Evolutionary conservation across 257 asterid species (phyloP).

Genomic region (Salvia splendens): DNA sequence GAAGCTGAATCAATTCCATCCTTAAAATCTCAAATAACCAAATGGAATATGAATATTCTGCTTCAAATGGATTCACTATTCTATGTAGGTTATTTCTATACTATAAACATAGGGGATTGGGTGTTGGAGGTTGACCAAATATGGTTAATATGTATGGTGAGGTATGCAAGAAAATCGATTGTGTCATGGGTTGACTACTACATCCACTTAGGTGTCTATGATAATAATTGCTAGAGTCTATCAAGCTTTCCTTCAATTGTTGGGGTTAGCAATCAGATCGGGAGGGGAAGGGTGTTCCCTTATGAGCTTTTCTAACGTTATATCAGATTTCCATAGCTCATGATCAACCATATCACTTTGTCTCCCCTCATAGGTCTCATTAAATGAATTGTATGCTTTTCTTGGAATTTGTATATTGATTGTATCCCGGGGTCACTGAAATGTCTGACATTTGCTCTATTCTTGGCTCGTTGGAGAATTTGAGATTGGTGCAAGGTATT

Average conservation of each 20-base stretch:
- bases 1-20: not conserved
- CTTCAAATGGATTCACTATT: not conserved
- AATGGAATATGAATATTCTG: not conserved
- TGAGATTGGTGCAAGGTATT: not conserved
- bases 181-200: too few relatives aligned
- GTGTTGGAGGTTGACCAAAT: not conserved
- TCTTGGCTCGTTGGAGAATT: not conserved
- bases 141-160: too few relatives aligned
- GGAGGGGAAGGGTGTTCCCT: not conserved
- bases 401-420: not conserved
- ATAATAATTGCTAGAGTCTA: too few relatives aligned
- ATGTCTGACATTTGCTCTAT: not conserved
- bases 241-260: too few relatives aligned
- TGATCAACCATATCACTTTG: not conserved
- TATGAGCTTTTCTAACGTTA: not conserved
- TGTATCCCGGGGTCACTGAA: not conserved
- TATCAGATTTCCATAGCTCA: not conserved
- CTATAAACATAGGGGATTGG: not conserved
- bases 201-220: too few relatives aligned
- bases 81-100: not conserved
- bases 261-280: too few relatives aligned
- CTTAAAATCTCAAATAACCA: not conserved
- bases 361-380: not conserved
- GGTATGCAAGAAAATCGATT: too few relatives aligned
- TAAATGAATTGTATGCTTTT: not conserved